Conservation (phyloP, 768 basidiomycete species). For the Mycena galopus region DNA sequence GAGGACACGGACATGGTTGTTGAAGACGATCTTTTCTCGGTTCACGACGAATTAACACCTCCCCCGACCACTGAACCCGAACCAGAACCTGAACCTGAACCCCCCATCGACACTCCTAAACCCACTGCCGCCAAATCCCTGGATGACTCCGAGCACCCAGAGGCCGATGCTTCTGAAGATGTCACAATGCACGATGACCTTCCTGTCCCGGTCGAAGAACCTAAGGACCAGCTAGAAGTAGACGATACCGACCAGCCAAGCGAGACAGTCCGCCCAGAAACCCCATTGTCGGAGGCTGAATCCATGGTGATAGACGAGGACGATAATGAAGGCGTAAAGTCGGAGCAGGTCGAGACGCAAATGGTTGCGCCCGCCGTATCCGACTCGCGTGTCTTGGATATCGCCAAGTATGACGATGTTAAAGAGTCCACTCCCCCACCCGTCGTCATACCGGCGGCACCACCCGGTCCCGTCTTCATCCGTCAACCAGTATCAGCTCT, state of each 20-base stretch:
- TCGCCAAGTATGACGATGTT: not conserved
- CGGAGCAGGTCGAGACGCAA: not conserved
- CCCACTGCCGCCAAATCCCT: not conserved
- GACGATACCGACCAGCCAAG: not conserved
- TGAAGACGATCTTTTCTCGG: slow-evolving; percentile 36
- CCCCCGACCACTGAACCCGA: slow-evolving; percentile 21
- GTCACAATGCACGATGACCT: slow-evolving; percentile 25
- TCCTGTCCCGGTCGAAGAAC: slow-evolving; percentile 9
- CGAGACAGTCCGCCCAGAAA: slow-evolving; percentile 12
- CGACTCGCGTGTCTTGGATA: not conserved
- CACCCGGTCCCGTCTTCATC: slow-evolving; percentile 45
- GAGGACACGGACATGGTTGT: slow-evolving; percentile 28
- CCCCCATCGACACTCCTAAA: slow-evolving; percentile 4
- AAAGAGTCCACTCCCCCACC: slow-evolving; percentile 37
- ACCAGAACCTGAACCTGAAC: not conserved
- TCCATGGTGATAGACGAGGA: slow-evolving; percentile 39
- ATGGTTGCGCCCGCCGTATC: not conserved
- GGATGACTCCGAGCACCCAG: not conserved
- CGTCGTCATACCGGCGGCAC: slow-evolving; percentile 6
- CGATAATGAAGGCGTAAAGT: slow-evolving; percentile 22
- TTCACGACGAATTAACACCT: slow-evolving; percentile 33
- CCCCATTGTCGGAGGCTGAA: slow-evolving; percentile 26
- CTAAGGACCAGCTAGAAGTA: not conserved
- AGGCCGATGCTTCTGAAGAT: slow-evolving; percentile 20
- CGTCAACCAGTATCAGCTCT: slow-evolving; percentile 41